Evolutionary conservation across 2,329 filamentous ascomycete species (phyloP).

Genomic region (Pseudogymnoascus sp.): DNA sequence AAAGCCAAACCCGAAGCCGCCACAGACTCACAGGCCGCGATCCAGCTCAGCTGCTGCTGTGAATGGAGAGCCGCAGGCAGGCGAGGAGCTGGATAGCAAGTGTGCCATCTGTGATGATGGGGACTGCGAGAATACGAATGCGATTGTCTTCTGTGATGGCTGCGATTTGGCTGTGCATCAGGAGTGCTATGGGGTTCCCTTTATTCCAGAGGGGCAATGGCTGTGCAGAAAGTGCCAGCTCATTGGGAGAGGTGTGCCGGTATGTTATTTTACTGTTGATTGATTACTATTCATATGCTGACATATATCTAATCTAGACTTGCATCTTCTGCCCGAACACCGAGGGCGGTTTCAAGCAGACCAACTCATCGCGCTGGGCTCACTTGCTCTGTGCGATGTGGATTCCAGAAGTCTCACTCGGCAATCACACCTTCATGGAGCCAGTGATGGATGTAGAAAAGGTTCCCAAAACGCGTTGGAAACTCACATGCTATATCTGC

Average conservation of each 20-base stretch:
- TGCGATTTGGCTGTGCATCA: slow-evolving; percentile 97
- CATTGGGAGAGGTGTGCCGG: slow-evolving; percentile 81
- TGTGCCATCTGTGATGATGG: slow-evolving; percentile 97
- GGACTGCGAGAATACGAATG: slow-evolving; percentile 99
- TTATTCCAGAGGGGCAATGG: slow-evolving; percentile 98
- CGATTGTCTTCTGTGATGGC: slow-evolving; percentile 97
- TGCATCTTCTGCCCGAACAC: slow-evolving; percentile 98
- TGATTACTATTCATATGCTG: slow-evolving; percentile 11
- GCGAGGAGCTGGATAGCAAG: slow-evolving; percentile 94
- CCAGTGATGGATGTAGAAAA: slow-evolving; percentile 97
- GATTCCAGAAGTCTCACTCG: slow-evolving; percentile 94
- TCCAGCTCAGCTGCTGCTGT: slow-evolving; percentile 93
- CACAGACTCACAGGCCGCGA: slow-evolving; percentile 84
- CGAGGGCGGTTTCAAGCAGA: slow-evolving; percentile 97
- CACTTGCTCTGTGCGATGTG: slow-evolving; percentile 95
- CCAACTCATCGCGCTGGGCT: slow-evolving; percentile 91
- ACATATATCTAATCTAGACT: slow-evolving; percentile 45
- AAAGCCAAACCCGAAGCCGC: slow-evolving; percentile 92
- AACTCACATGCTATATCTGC: slow-evolving; percentile 90
- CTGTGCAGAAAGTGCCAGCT: slow-evolving; percentile 93
- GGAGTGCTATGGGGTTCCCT: slow-evolving; percentile 97
- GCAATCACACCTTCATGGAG: slow-evolving; percentile 96
- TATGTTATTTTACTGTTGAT: slow-evolving; percentile 35
- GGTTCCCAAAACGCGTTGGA: slow-evolving; percentile 91
- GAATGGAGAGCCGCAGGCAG: slow-evolving; percentile 79